Percentiles rank a stretch among this genome's conserved stretches.
phyloP scores from a whole-genome alignment of 1,139 yeast genomes.

The Yamadazyma blattariae region DNA sequence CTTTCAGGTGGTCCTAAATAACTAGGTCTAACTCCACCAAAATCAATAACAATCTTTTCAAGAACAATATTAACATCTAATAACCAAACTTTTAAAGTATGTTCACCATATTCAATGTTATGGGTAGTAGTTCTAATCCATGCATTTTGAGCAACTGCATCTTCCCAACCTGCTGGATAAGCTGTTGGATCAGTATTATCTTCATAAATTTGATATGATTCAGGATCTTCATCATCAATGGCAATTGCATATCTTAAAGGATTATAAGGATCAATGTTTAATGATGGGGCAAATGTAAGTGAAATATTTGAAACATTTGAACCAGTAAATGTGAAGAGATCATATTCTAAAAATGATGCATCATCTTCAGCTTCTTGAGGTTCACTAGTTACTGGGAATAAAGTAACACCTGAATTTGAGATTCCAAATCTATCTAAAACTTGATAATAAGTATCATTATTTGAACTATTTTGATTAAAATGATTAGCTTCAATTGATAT shows the following conservation, averaged over 20 bases:
- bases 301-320: slow-evolving; percentile 14
- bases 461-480: slow-evolving; percentile 9
- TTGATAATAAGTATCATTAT: slow-evolving; percentile 10
- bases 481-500: slow-evolving; percentile 16
- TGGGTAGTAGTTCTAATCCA: slow-evolving; percentile 16
- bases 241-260: slow-evolving; percentile 16
- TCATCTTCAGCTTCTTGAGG: slow-evolving; percentile 13
- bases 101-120: slow-evolving; percentile 12
- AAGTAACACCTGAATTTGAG: slow-evolving; percentile 15
- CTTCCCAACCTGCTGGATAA: slow-evolving; percentile 15
- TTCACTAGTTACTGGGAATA: slow-evolving; percentile 15
- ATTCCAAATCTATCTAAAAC: slow-evolving; percentile 13
- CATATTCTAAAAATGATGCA: slow-evolving; percentile 15
- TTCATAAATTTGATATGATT: slow-evolving; percentile 12
- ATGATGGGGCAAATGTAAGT: slow-evolving; percentile 14
- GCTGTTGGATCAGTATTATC: slow-evolving; percentile 13
- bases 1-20: slow-evolving; percentile 18
- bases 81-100: slow-evolving; percentile 15
- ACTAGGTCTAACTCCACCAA: slow-evolving; percentile 14
- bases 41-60: slow-evolving; percentile 14
- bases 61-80: slow-evolving; percentile 13
- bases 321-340: slow-evolving; percentile 15
- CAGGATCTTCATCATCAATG: slow-evolving; percentile 15
- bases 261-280: slow-evolving; percentile 13
- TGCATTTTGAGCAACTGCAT: slow-evolving; percentile 15